A percentile compares a stretch with the other conserved stretches of the same genome.
Conservation (phyloP, 805 yeast genomes). For the Suhomyces tanzawaensis region DNA sequence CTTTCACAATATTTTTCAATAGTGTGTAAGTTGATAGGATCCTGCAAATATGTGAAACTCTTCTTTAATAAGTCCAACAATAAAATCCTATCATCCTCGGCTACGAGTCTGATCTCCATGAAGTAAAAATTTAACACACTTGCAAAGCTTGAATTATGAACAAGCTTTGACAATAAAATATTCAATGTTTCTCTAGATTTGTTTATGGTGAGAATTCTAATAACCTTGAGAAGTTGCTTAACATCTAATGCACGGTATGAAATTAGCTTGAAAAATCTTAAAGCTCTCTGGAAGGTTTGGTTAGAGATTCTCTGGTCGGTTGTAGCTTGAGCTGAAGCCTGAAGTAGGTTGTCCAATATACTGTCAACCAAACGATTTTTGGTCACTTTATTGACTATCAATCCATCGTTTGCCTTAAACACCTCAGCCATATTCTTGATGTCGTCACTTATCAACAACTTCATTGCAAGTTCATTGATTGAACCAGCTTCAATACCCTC, state of each 20-base stretch:
- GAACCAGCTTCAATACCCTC: not conserved
- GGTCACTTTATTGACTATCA: constrained; percentile 10
- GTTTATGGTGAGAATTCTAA: constrained; percentile 24
- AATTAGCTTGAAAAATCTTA: constrained; percentile 24
- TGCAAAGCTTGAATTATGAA: constrained; percentile 14
- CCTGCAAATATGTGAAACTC: constrained; percentile 23
- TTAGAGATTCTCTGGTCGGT: constrained; percentile 1
- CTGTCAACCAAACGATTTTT: constrained; percentile 9
- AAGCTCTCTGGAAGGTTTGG: constrained; percentile 19
- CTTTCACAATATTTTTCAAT: constrained; percentile 8
- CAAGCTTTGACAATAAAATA: constrained; percentile 26
- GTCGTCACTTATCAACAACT: constrained; percentile 9
- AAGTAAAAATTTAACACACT: constrained; percentile 30
- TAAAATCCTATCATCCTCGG: constrained; percentile 16
- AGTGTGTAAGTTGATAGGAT: constrained; percentile 19
- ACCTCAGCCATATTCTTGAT: constrained; percentile 15
- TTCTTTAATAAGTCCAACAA: constrained; percentile 22
- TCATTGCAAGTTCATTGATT: constrained; percentile 8
- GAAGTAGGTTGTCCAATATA: constrained; percentile 6
- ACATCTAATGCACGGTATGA: constrained; percentile 18
- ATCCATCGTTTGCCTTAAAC: constrained; percentile 8
- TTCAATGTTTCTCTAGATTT: constrained; percentile 23
- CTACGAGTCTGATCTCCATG: constrained; percentile 22
- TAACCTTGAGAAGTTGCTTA: constrained; percentile 21
- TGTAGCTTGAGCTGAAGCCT: not conserved